phyloP scores from a whole-genome alignment of 352 stramenopile species.

The Globisporangium ultimum region DNA sequence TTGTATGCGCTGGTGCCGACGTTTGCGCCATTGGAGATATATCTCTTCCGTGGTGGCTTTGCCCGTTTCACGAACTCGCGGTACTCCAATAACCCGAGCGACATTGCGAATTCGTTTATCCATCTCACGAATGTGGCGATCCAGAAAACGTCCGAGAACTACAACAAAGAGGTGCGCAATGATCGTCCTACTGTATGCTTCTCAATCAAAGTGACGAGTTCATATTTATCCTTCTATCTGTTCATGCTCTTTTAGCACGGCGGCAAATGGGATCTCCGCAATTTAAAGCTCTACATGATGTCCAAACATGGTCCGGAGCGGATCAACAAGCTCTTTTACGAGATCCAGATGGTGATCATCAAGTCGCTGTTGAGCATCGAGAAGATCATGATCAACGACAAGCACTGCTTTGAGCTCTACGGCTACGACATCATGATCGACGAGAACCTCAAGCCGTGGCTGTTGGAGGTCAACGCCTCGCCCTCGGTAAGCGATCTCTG shows the following conservation, averaged over 20 bases:
- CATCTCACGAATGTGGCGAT: conserved; percentile 95
- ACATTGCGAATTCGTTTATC: conserved; percentile 91
- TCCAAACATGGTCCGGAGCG: conserved; percentile 76
- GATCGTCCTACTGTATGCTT: background rate
- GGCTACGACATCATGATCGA: conserved; percentile 93
- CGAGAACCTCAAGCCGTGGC: conserved; percentile 88
- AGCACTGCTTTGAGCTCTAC: conserved; percentile 95
- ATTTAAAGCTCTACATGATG: conserved; percentile 91
- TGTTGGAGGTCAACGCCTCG: conserved; percentile 93
- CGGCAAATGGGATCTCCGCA: conserved; percentile 90
- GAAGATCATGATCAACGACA: conserved; percentile 94
- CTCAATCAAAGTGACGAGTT: background rate
- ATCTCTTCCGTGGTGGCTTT: conserved; percentile 90
- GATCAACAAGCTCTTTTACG: conserved; percentile 86
- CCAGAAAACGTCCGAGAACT: conserved; percentile 93
- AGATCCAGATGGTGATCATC: conserved; percentile 90
- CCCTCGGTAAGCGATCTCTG: conserved; percentile 61
- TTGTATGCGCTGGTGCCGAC: conserved; percentile 92
- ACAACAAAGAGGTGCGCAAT: conserved; percentile 76
- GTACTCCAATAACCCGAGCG: conserved; percentile 87
- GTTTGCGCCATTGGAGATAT: conserved; percentile 91
- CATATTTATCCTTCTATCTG: background rate
- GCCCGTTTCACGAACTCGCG: conserved; percentile 89
- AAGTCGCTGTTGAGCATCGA: conserved; percentile 87
- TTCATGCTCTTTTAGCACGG: conserved; percentile 42